Conservation (phyloP, 208 protist species). For the Blechomonas ayalai region DNA sequence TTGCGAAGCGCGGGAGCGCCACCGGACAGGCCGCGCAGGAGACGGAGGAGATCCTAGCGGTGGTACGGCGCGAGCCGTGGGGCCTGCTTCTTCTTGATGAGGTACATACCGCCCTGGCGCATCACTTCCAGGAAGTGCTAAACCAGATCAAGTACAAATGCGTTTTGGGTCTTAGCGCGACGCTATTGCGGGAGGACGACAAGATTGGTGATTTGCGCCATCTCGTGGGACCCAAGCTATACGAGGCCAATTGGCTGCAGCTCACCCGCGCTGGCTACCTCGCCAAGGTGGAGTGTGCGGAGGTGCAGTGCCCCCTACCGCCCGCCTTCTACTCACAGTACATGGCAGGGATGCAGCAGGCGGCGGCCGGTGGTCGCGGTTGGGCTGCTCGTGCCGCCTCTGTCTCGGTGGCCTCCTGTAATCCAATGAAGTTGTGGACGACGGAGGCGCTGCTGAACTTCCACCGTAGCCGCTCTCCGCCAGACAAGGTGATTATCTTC, state of each 20-base stretch:
- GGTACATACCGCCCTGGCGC: constrained; percentile 97
- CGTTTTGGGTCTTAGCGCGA: constrained; percentile 98
- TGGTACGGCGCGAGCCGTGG: constrained; percentile 83
- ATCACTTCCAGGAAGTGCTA: constrained; percentile 95
- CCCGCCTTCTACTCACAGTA: constrained; percentile 58
- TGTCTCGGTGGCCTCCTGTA: constrained; percentile 60
- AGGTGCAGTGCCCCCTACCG: constrained; percentile 97
- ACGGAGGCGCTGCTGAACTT: constrained; percentile 92
- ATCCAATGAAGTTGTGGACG: constrained; percentile 89
- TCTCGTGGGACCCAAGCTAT: constrained; percentile 99
- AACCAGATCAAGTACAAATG: constrained; percentile 93
- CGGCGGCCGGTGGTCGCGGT: constrained; percentile 5
- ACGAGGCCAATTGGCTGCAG: constrained; percentile 99
- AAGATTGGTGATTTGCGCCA: constrained; percentile 96
- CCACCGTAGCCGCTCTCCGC: constrained; percentile 91
- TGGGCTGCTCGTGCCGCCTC: constrained; percentile 11
- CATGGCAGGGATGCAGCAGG: constrained; percentile 3
- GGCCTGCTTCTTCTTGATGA: constrained; percentile 99
- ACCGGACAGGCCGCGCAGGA: constrained; percentile 39
- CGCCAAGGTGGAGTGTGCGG: constrained; percentile 96
- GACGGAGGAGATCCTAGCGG: constrained; percentile 64
- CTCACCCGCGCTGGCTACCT: constrained; percentile 94
- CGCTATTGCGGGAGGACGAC: constrained; percentile 96
- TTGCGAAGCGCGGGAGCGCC: constrained; percentile 41
- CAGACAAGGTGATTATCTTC: constrained; percentile 91